phyloP scores from a whole-genome alignment of 2,329 filamentous ascomycete genomes.

The Trichocomaceae sp. region DNA sequence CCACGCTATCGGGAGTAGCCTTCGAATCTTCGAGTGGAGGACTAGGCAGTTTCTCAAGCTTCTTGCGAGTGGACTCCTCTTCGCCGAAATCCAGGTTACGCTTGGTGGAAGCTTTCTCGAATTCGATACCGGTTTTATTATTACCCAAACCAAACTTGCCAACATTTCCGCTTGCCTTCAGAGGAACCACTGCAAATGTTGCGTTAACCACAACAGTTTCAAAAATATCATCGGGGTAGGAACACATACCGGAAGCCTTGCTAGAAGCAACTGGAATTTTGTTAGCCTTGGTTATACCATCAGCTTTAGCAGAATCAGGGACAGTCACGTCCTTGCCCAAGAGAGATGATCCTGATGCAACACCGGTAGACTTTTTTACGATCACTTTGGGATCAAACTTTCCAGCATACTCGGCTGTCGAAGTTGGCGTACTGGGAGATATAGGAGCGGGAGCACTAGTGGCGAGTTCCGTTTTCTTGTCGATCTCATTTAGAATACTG shows the following conservation, averaged over 20 bases:
- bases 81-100: conserved; percentile 80
- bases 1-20: conserved; percentile 41
- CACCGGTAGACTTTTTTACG: conserved; percentile 65
- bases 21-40: conserved; percentile 60
- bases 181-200: conserved; percentile 43
- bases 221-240: background rate
- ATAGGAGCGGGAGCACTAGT: conserved; percentile 47
- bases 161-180: conserved; percentile 65
- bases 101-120: conserved; percentile 61
- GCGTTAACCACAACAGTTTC: conserved; percentile 17
- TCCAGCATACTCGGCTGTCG: conserved; percentile 54
- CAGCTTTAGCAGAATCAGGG: conserved; percentile 41
- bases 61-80: conserved; percentile 78
- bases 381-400: conserved; percentile 87
- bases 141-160: conserved; percentile 74
- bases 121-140: conserved; percentile 62
- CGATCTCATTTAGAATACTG: conserved; percentile 66
- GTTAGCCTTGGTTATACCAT: conserved; percentile 38
- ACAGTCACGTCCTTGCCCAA: conserved; percentile 52
- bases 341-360: conserved; percentile 49
- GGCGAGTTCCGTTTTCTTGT: conserved; percentile 57
- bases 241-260: conserved; percentile 34
- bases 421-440: conserved; percentile 42
- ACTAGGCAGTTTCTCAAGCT: conserved; percentile 82
- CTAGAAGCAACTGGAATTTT: conserved; percentile 37